Evolutionary conservation across 805 yeast species (phyloP).

Genomic region (Candida jianshihensis): DNA sequence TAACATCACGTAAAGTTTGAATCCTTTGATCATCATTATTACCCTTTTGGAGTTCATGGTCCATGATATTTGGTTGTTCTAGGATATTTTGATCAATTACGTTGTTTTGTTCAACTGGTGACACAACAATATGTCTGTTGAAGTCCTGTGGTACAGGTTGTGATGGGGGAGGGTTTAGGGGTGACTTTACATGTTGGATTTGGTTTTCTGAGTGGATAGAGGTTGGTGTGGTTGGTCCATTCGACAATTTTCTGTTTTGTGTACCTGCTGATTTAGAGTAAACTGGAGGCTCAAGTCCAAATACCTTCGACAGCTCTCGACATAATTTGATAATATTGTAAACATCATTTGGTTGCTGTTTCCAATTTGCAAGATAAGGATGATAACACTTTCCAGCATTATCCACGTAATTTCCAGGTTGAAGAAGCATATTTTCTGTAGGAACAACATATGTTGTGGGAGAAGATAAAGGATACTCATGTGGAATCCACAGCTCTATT

Average conservation of each 20-base stretch:
- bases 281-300: slow-evolving; percentile 41
- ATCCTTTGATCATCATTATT: not conserved
- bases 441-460: slow-evolving; percentile 65
- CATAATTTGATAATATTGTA: slow-evolving; percentile 19
- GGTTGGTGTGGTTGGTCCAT: not conserved
- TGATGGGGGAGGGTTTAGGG: slow-evolving; percentile 25
- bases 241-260: not conserved
- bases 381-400: slow-evolving; percentile 65
- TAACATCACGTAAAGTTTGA: slow-evolving; percentile 13
- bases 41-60: slow-evolving; percentile 7
- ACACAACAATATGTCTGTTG: slow-evolving; percentile 10
- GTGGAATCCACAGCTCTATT: slow-evolving; percentile 71
- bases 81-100: slow-evolving; percentile 6
- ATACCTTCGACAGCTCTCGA: slow-evolving; percentile 25
- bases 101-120: slow-evolving; percentile 12
- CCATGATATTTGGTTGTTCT: slow-evolving; percentile 20
- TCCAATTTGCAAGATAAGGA: slow-evolving; percentile 62
- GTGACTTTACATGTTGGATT: not conserved
- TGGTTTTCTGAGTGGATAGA: not conserved
- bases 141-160: slow-evolving; percentile 34
- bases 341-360: slow-evolving; percentile 22
- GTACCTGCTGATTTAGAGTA: slow-evolving; percentile 23
- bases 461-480: slow-evolving; percentile 55
- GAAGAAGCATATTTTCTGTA: slow-evolving; percentile 37
- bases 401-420: slow-evolving; percentile 63